phyloP scores from a whole-genome alignment of 2,329 filamentous ascomycete genomes.

The Thielaviopsis euricoi region DNA sequence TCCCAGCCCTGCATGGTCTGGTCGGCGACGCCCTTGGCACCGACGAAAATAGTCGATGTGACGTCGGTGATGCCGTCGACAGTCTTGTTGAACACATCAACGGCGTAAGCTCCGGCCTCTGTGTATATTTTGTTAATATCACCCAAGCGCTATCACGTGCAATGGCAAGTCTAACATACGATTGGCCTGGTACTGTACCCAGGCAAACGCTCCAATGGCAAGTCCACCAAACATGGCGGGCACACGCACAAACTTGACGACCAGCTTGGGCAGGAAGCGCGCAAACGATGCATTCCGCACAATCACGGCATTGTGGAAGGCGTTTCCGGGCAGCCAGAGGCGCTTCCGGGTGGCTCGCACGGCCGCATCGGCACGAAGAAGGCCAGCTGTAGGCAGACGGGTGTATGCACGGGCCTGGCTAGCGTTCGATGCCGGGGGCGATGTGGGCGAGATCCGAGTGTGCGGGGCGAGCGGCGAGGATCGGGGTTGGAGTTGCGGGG shows the following conservation, averaged over 20 bases:
- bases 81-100: constrained; percentile 56
- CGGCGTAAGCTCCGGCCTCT: constrained; percentile 33
- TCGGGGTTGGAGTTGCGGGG: not conserved
- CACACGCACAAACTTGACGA: constrained; percentile 74
- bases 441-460: not conserved
- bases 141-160: not conserved
- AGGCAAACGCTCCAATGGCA: constrained; percentile 72
- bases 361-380: constrained; percentile 48
- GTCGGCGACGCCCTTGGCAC: constrained; percentile 56
- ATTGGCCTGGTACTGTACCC: constrained; percentile 89
- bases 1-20: constrained; percentile 72
- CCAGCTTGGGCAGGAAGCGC: constrained; percentile 62
- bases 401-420: constrained; percentile 22
- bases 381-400: constrained; percentile 49
- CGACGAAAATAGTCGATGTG: constrained; percentile 53
- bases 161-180: constrained; percentile 37
- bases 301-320: constrained; percentile 64
- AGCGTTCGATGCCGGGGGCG: not conserved
- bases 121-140: not conserved
- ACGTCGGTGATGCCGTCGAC: constrained; percentile 54
- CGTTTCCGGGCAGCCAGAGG: constrained; percentile 65
- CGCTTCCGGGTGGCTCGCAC: constrained; percentile 44
- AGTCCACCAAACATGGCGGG: constrained; percentile 86
- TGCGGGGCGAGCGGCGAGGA: not conserved
- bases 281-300: constrained; percentile 48